phyloP scores from a whole-genome alignment of 1,284 basidiomycete species.

The Tilletia setariae region DNA sequence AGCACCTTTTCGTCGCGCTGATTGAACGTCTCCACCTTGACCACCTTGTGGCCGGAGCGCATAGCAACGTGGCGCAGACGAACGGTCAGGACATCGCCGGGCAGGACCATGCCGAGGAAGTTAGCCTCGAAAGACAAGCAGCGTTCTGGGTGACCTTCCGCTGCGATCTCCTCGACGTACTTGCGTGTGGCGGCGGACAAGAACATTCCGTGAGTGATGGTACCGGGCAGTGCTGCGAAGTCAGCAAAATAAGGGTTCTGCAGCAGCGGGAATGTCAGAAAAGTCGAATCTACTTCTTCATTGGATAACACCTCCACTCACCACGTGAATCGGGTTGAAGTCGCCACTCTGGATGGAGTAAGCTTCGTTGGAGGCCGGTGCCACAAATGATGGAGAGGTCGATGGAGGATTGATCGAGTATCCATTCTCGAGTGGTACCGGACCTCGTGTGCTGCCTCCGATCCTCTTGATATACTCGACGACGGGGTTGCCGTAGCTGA shows the following conservation, averaged over 20 bases:
- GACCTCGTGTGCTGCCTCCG: slow-evolving; percentile 72
- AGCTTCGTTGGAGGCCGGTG: slow-evolving; percentile 78
- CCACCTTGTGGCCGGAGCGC: slow-evolving; percentile 64
- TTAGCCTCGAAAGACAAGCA: slow-evolving; percentile 45
- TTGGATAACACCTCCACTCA: too few relatives aligned
- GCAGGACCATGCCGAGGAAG: slow-evolving; percentile 97
- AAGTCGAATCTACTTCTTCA: too few relatives aligned
- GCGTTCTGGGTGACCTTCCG: slow-evolving; percentile 84
- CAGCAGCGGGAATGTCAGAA: too few relatives aligned
- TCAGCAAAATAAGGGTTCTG: slow-evolving; percentile 92
- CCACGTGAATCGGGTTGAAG: slow-evolving; percentile 92
- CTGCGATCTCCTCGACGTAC: slow-evolving; percentile 88
- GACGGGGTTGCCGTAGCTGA: slow-evolving; percentile 73
- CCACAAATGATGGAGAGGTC: slow-evolving; percentile 37
- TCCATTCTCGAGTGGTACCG: slow-evolving; percentile 75
- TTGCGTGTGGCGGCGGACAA: slow-evolving; percentile 89
- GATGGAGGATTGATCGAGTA: slow-evolving; percentile 61
- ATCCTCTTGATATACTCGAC: slow-evolving; percentile 87
- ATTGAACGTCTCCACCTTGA: slow-evolving; percentile 86
- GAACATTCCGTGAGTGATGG: slow-evolving; percentile 98
- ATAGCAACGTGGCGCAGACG: slow-evolving; percentile 62
- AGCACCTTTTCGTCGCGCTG: slow-evolving; percentile 83
- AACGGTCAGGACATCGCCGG: slow-evolving; percentile 80
- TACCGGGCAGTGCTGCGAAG: slow-evolving; percentile 86
- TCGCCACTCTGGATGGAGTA: slow-evolving; percentile 95